These are phyloP conservation scores for Eutrema yunnanense DNA, from an alignment of 345 rosid species.

Conservation along the genomic window DNA sequence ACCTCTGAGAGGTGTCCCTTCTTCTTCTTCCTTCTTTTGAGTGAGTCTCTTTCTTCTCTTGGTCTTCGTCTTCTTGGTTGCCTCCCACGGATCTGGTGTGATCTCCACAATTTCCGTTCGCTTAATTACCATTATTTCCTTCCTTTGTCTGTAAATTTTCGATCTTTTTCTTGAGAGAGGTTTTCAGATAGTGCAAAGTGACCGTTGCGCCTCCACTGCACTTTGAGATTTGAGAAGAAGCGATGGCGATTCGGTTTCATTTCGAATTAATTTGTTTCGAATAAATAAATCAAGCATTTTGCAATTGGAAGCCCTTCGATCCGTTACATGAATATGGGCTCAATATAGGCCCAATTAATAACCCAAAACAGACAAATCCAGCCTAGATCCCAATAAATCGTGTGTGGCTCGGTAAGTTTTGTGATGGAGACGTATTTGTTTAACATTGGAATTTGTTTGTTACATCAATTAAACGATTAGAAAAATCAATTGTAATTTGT, in stretches of 20 bases:
- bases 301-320: background rate
- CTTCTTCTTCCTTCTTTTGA: background rate
- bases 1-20: constrained; percentile 33
- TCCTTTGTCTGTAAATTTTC: background rate
- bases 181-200: background rate
- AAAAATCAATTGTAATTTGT: background rate
- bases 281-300: background rate
- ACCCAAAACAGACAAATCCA: background rate
- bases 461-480: background rate
- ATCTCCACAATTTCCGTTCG: background rate
- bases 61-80: background rate
- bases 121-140: background rate
- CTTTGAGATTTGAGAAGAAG: background rate
- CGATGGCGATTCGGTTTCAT: background rate
- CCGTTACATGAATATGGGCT: background rate
- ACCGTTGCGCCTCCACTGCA: constrained; percentile 8
- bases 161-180: background rate
- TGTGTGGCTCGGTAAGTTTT: background rate
- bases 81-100: background rate
- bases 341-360: background rate
- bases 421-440: no score
- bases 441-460: no score
- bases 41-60: background rate
- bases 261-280: background rate
- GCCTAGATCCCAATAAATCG: background rate